These are phyloP conservation scores for Ophiostoma ips DNA, from an alignment of 2,329 filamentous ascomycete genomes.

Conservation along the genomic window DNA sequence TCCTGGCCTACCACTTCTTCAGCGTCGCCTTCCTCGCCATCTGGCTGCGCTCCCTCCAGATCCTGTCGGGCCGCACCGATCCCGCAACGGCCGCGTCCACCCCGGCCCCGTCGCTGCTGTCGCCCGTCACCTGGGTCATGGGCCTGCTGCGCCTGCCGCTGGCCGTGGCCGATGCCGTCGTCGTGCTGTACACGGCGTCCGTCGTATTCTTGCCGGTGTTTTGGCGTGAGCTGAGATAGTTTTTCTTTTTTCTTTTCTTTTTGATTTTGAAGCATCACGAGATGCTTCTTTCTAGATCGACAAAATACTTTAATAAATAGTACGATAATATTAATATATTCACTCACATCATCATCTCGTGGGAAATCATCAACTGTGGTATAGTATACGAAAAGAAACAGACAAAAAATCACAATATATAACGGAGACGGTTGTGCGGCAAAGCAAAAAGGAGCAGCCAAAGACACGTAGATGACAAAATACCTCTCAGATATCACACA, in stretches of 20 bases:
- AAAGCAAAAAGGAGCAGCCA: background rate
- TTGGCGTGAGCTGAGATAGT: slow-evolving; percentile 24
- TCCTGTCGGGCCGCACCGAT: slow-evolving; percentile 21
- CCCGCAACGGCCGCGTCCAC: no score
- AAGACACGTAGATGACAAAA: background rate
- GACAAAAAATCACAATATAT: background rate
- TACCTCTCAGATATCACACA: background rate
- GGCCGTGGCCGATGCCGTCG: slow-evolving; percentile 47
- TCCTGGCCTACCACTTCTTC: slow-evolving; percentile 90
- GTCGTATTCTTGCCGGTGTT: slow-evolving; percentile 75
- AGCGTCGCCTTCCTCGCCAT: slow-evolving; percentile 77
- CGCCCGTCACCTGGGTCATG: slow-evolving; percentile 47
- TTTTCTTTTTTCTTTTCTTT: background rate
- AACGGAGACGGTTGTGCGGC: background rate
- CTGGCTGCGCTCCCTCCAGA: slow-evolving; percentile 41
- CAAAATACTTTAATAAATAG: background rate
- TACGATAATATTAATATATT: background rate
- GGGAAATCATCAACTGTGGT: background rate
- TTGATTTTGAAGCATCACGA: no score
- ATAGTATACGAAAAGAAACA: background rate
- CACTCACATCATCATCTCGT: no score
- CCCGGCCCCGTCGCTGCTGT: background rate
- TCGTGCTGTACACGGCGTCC: slow-evolving; percentile 69
- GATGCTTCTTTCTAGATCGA: no score
- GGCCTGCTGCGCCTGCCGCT: slow-evolving; percentile 46